Conservation (phyloP, 306 rosid species). For the Cicer yamashitae region DNA sequence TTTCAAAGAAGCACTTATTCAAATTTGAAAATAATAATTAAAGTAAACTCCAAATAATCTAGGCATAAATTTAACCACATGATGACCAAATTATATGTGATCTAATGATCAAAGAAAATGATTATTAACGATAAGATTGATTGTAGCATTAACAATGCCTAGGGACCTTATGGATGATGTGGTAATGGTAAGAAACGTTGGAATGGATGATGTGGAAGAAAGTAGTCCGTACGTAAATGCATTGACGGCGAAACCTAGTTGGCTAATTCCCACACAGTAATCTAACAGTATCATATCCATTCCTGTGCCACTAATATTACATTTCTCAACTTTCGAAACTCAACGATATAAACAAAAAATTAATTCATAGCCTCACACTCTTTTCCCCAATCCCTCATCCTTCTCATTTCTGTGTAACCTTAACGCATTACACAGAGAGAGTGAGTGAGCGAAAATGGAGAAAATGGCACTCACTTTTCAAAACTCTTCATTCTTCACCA, state of each 20-base stretch:
- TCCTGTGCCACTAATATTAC: conserved; percentile 15
- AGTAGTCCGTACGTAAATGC: background rate
- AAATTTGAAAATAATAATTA: too few relatives aligned
- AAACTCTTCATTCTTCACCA: conserved; percentile 41
- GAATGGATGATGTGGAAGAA: conserved; percentile 27
- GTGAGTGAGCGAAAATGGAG: conserved; percentile 43
- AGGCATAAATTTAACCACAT: background rate
- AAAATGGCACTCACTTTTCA: conserved; percentile 58
- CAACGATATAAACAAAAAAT: background rate
- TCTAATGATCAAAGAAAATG: background rate
- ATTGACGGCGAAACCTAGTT: background rate
- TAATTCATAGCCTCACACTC: conserved; percentile 48
- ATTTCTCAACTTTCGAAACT: background rate
- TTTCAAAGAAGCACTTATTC: too few relatives aligned
- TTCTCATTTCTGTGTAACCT: conserved; percentile 10
- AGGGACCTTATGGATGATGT: background rate
- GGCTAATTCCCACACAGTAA: conserved; percentile 13
- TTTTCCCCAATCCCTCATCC: conserved; percentile 58
- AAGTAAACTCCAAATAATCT: too few relatives aligned
- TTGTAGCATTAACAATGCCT: background rate
- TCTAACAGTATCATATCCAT: conserved; percentile 24
- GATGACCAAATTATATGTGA: background rate
- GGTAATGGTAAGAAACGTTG: background rate
- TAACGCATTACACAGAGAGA: background rate
- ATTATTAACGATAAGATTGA: background rate